Evolutionary conservation across 2,329 filamentous ascomycete species (phyloP).

Genomic region (Pseudocercospora crystallina): DNA sequence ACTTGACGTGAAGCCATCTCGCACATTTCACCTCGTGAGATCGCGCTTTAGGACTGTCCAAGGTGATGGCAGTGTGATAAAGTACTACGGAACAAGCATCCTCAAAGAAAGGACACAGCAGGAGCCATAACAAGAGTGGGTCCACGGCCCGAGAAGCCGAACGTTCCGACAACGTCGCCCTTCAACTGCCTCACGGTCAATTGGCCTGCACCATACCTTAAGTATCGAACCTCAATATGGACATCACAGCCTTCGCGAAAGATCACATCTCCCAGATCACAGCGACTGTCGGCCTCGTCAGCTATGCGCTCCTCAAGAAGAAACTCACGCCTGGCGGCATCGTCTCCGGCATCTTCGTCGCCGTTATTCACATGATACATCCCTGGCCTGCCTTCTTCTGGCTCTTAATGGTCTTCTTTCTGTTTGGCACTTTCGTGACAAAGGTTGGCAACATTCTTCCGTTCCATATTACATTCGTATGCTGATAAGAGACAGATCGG

Average conservation of each 20-base stretch:
- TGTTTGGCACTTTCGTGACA: conserved; percentile 79
- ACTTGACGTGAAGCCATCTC: no score
- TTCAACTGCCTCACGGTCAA: no score
- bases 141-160: no score
- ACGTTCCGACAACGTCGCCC: no score
- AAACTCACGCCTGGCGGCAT: conserved; percentile 74
- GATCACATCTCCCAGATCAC: conserved; percentile 31
- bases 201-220: no score
- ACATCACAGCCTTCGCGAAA: conserved; percentile 23
- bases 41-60: no score
- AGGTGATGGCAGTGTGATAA: no score
- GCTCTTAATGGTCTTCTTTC: conserved; percentile 80
- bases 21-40: no score
- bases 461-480: not conserved
- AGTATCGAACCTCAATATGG: conserved; percentile 19
- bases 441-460: conserved; percentile 56
- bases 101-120: no score
- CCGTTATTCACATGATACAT: conserved; percentile 79
- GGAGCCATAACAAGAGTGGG: no score
- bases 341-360: conserved; percentile 69
- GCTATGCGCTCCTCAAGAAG: conserved; percentile 51
- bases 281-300: conserved; percentile 40
- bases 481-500: conserved; percentile 62
- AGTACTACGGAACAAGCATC: no score
- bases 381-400: conserved; percentile 92